Evolutionary conservation across 192 early-diverging fungal genomes (phyloP).

Genomic region (Rhizoclosmatium sp.): DNA sequence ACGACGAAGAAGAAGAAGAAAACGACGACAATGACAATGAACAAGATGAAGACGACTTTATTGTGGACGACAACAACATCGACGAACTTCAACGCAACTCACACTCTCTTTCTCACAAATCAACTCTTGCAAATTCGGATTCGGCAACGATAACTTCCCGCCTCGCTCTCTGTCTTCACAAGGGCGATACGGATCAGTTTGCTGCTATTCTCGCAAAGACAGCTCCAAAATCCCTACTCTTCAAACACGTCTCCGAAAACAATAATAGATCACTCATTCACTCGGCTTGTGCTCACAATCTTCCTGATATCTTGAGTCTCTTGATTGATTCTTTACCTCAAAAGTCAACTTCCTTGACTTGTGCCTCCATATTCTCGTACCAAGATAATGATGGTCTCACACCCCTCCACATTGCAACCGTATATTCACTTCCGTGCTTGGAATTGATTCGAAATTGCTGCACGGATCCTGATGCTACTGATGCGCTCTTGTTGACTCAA

Average conservation of each 20-base stretch:
- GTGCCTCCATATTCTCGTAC: background rate
- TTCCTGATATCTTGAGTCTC: background rate
- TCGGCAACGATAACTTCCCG: background rate
- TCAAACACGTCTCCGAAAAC: background rate
- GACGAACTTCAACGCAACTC: background rate
- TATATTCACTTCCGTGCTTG: constrained; percentile 11
- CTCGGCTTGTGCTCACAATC: constrained; percentile 1
- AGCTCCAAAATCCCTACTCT: background rate
- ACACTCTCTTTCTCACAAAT: background rate
- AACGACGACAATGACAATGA: background rate
- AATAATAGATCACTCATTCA: constrained; percentile 11
- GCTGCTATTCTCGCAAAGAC: background rate
- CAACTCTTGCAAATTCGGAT: too few relatives aligned
- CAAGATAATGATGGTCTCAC: constrained; percentile 9
- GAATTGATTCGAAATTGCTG: background rate
- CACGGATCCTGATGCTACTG: background rate
- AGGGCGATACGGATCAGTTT: background rate
- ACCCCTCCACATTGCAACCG: constrained; percentile 4
- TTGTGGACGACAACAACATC: background rate
- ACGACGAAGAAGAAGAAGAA: background rate
- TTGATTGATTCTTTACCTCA: background rate
- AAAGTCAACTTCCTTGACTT: background rate
- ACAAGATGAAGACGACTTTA: background rate
- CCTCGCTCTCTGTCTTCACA: background rate
- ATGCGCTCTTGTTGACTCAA: background rate